Base-by-base conservation (phyloP, 2,329 filamentous ascomycete genomes). In the Clonostachys byssicola region DNA sequence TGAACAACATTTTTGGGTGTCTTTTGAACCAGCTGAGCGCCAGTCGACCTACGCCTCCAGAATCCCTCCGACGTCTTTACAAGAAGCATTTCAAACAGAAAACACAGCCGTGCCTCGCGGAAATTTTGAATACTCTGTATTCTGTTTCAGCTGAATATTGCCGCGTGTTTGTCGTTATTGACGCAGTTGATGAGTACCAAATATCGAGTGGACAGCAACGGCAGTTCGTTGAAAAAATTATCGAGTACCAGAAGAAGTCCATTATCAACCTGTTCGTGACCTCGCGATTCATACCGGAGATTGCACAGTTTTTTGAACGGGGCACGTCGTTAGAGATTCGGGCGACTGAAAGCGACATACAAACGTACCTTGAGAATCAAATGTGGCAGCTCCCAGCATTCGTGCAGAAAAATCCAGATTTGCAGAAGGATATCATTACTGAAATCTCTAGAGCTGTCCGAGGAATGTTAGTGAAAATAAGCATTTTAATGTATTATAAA, bases 21-120 rank as follows among this genome's bases (percentile, higher is more conserved):
- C 20, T 75, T 0, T 41, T 73, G 5, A 68, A 60, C 45, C 71
- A 75, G 51, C 53, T 75, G 5, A 47, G 47, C 3, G 49, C 64
- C 5, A n/a, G 14, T 10, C 38, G 18, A 13, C 42, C 49, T 5
- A 49, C 52, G 5, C 8, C 70, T 1, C 64, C 66, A 4, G 47
- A 51, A 0, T 33, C 2, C 6, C 42, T 74, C 0, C 56, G 52
- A 40, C 5, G 30, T 0, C 55, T 74, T 3, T 62, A 68, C 36
- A 34, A 54, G 1, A 18, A 46, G 4, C 47, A 66, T 42, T 40
- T 47, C 12, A 12, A 5, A 1, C 52, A 40, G 30, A 30, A 34
- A 8, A 61, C 39, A 1, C n/a, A 39, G 6, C 49, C 44, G 2
- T 39, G 36, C 0, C 10, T 36, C 2, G 36, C 46, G 0, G 47